Percentiles rank a stretch among this genome's conserved stretches.
Conservation (phyloP, 2,329 filamentous ascomycete species). For the Botrytis fragariae region DNA sequence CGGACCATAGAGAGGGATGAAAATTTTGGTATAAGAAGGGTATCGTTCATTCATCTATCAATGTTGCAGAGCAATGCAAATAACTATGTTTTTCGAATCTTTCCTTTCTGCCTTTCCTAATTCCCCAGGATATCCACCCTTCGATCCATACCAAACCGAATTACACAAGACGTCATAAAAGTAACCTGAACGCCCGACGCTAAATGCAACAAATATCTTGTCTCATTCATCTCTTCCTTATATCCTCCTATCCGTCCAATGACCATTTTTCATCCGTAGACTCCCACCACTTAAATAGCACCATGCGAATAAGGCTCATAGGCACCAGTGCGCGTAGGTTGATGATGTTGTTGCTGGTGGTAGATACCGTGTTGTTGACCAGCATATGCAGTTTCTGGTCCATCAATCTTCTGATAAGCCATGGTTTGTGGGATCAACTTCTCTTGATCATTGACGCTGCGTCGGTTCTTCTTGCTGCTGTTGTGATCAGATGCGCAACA, state of each 20-base stretch:
- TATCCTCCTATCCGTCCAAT: not conserved
- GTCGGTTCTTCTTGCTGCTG: slow-evolving; percentile 22
- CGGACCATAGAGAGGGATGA: not conserved
- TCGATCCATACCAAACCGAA: not conserved
- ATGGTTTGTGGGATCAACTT: slow-evolving; percentile 33
- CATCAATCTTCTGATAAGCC: slow-evolving; percentile 47
- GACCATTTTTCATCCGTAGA: not conserved
- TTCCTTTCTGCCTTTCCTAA: not conserved
- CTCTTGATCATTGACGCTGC: slow-evolving; percentile 31
- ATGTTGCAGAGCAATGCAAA: not conserved
- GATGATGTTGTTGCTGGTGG: slow-evolving; percentile 38
- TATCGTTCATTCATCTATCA: slow-evolving; percentile 14
- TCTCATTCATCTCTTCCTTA: not conserved
- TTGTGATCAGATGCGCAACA: slow-evolving; percentile 59
- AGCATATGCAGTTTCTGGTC: slow-evolving; percentile 38
- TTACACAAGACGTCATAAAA: slow-evolving; percentile 11
- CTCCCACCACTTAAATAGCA: slow-evolving; percentile 43
- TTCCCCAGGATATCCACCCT: not conserved
- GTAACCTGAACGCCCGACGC: slow-evolving; percentile 20
- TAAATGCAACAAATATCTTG: slow-evolving; percentile 16
- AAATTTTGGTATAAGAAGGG: not conserved
- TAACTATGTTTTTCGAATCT: not conserved
- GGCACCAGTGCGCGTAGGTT: slow-evolving; percentile 45
- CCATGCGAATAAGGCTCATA: slow-evolving; percentile 64
- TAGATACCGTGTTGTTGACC: slow-evolving; percentile 42